A percentile compares a stretch with the other conserved stretches of the same genome.
phyloP scores from a whole-genome alignment of 768 basidiomycete genomes.

The Cytidiella melzeri region DNA sequence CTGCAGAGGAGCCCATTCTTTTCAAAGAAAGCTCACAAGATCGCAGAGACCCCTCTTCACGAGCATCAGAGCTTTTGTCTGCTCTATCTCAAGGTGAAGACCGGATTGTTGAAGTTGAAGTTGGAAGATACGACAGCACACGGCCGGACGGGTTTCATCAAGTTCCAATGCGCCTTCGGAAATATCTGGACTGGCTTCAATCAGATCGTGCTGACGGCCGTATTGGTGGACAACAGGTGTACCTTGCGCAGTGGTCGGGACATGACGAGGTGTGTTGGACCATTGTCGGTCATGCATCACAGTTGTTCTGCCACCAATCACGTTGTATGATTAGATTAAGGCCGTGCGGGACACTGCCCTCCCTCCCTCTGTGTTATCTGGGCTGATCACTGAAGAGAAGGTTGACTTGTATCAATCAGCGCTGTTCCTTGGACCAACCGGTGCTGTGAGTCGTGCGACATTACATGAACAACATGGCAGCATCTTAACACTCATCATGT shows the following conservation, averaged over 20 bases:
- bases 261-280: conserved; percentile 15
- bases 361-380: not conserved
- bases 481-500: not conserved
- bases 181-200: conserved; percentile 19
- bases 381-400: not conserved
- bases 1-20: not conserved
- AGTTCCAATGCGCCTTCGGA: conserved; percentile 12
- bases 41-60: not conserved
- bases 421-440: conserved; percentile 19
- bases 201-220: conserved; percentile 1
- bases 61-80: conserved; percentile 5
- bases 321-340: conserved; percentile 1
- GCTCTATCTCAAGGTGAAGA: conserved; percentile 11
- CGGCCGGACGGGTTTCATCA: conserved; percentile 7
- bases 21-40: not conserved
- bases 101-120: conserved; percentile 19
- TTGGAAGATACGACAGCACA: conserved; percentile 16
- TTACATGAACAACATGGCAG: not conserved
- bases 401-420: conserved; percentile 20
- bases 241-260: conserved; percentile 12
- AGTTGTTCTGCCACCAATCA: not conserved
- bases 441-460: conserved; percentile 11
- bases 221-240: conserved; percentile 6
- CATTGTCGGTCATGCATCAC: not conserved
- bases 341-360: not conserved